Percentiles rank a stretch among this genome's conserved stretches.
Evolutionary conservation across 1,284 basidiomycete species (phyloP).

Genomic region (Termitomyces sp.): DNA sequence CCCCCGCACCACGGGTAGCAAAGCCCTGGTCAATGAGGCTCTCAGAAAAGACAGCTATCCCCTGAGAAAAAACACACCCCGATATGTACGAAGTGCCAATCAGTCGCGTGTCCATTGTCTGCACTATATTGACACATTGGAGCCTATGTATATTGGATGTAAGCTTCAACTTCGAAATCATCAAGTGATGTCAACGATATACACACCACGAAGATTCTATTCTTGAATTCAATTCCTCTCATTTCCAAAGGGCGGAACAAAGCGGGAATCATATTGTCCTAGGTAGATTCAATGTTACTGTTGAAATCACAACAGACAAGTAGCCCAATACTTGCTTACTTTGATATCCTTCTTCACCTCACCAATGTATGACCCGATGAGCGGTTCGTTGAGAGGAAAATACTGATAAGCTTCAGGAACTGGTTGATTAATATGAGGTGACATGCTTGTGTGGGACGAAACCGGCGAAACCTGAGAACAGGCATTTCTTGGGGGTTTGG

Average conservation of each 20-base stretch:
- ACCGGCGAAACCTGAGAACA: neutral
- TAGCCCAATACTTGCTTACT: conserved; percentile 19
- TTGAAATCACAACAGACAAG: neutral
- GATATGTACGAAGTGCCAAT: conserved; percentile 78
- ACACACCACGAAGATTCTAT: conserved; percentile 58
- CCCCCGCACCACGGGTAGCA: conserved; percentile 56
- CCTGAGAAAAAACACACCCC: conserved; percentile 35
- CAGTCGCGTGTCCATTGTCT: conserved; percentile 65
- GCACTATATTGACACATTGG: conserved; percentile 80
- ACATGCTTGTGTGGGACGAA: neutral
- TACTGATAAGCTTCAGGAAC: conserved; percentile 47
- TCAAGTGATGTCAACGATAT: neutral
- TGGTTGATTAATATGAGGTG: conserved; percentile 37
- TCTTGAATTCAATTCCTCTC: conserved; percentile 62
- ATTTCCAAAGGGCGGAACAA: conserved; percentile 70
- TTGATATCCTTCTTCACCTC: conserved; percentile 7
- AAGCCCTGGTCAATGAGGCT: conserved; percentile 35
- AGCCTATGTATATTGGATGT: conserved; percentile 34
- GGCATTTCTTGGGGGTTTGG: no score
- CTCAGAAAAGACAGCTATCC: neutral
- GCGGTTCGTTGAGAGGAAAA: conserved; percentile 59
- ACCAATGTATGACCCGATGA: conserved; percentile 47
- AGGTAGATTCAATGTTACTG: neutral
- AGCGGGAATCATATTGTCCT: conserved; percentile 47
- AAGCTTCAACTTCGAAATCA: neutral